Percentiles rank a stretch among this genome's conserved stretches.
Evolutionary conservation across 2,329 filamentous ascomycete species (phyloP).

Genomic region (Magnaporthiopsis poae): DNA sequence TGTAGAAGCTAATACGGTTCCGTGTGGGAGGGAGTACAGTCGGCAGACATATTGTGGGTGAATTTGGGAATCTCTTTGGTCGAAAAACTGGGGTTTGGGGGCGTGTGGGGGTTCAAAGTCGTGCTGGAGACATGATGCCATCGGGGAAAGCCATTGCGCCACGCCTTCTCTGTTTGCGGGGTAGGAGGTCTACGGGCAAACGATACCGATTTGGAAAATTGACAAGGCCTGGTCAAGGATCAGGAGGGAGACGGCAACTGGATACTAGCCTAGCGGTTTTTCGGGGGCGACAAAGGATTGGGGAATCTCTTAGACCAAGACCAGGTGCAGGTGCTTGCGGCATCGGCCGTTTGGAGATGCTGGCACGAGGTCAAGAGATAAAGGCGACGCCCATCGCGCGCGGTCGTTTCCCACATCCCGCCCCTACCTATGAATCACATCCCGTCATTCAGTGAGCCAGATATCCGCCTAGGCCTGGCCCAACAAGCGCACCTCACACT

Average conservation of each 20-base stretch:
- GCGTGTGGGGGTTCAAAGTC: background rate
- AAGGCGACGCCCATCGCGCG: background rate
- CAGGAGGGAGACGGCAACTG: background rate
- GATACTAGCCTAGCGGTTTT: background rate
- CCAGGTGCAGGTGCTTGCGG: too few species aligned
- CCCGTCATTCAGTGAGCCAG: too few species aligned
- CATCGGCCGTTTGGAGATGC: background rate
- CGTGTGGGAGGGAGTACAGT: too few species aligned
- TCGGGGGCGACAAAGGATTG: background rate
- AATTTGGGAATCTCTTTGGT: background rate
- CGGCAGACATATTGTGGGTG: too few species aligned
- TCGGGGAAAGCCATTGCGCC: conserved; percentile 5
- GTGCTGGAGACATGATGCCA: conserved; percentile 4
- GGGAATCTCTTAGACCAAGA: background rate
- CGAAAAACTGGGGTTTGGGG: background rate
- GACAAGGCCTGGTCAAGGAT: background rate
- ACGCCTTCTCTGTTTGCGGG: background rate
- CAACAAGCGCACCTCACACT: too few species aligned
- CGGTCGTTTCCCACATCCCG: too few species aligned
- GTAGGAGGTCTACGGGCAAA: background rate
- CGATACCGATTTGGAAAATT: background rate
- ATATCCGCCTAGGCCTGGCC: too few species aligned
- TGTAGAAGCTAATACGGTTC: background rate
- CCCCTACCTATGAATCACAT: too few species aligned
- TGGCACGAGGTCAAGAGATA: background rate